Percentiles rank a stretch among this genome's conserved stretches.
Evolutionary conservation across 2,329 filamentous ascomycete species (phyloP).

Genomic region (Microdochium bolleyi): DNA sequence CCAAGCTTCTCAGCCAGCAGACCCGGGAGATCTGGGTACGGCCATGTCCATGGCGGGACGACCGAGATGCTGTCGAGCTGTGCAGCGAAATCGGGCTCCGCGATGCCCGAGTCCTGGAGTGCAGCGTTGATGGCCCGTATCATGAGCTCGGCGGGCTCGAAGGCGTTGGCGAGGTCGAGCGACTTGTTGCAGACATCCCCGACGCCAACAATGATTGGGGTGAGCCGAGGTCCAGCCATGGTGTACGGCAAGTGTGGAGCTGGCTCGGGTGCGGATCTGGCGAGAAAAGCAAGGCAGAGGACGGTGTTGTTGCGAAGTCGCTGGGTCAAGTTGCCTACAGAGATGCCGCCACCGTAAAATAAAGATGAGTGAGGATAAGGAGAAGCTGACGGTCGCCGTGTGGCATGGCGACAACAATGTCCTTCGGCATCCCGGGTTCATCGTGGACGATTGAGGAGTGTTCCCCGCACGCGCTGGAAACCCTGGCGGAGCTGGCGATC

Average conservation of each 20-base stretch:
- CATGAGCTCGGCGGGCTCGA: constrained; percentile 53
- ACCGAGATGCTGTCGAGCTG: constrained; percentile 51
- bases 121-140: constrained; percentile 43
- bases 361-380: not conserved
- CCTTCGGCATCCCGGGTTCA: not conserved
- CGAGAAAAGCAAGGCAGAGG: too few relatives aligned
- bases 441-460: not conserved
- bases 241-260: not conserved
- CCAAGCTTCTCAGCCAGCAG: constrained; percentile 41
- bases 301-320: too few relatives aligned
- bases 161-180: constrained; percentile 37
- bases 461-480: not conserved
- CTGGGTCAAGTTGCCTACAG: too few relatives aligned
- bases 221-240: constrained; percentile 3
- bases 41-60: constrained; percentile 59
- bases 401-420: not conserved
- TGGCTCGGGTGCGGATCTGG: not conserved
- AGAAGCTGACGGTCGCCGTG: not conserved
- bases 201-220: constrained; percentile 54
- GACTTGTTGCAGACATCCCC: constrained; percentile 54
- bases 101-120: constrained; percentile 35
- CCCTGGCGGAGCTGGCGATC: not conserved
- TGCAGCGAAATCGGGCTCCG: constrained; percentile 24
- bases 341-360: too few relatives aligned
- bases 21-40: constrained; percentile 50